Evolutionary conservation across 2,329 filamentous ascomycete genomes (phyloP).

Genomic region (Venturia nashicola): DNA sequence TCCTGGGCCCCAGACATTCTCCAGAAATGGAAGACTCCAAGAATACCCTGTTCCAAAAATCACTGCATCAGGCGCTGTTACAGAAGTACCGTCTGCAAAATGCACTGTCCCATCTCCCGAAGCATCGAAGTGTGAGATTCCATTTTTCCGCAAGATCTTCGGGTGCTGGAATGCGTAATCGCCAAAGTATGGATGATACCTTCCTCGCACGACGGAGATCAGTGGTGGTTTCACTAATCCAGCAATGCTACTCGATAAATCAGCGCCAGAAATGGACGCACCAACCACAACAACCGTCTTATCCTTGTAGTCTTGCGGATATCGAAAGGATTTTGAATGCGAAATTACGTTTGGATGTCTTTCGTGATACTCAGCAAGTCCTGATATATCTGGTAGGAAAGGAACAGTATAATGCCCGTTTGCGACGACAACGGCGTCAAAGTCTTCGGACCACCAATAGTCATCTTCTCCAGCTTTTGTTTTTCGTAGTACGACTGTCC

Average conservation of each 20-base stretch:
- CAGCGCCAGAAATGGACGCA: slow-evolving; percentile 73
- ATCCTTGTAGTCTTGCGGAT: slow-evolving; percentile 30
- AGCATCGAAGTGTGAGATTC: slow-evolving; percentile 36
- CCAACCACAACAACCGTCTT: slow-evolving; percentile 74
- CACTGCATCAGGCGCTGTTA: slow-evolving; percentile 16
- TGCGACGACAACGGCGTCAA: slow-evolving; percentile 26
- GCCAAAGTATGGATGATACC: slow-evolving; percentile 42
- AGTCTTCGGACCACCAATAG: slow-evolving; percentile 42
- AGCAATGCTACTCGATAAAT: slow-evolving; percentile 52
- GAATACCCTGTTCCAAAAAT: slow-evolving; percentile 24
- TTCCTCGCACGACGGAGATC: slow-evolving; percentile 41
- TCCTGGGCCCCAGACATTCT: slow-evolving; percentile 24
- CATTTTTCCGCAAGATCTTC: slow-evolving; percentile 33
- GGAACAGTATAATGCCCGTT: slow-evolving; percentile 23
- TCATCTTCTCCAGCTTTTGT: slow-evolving; percentile 42
- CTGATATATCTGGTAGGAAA: slow-evolving; percentile 35
- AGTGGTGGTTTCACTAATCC: slow-evolving; percentile 36
- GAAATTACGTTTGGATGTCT: slow-evolving; percentile 36
- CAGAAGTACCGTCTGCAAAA: slow-evolving; percentile 50
- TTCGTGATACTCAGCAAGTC: slow-evolving; percentile 36
- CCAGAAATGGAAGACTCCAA: slow-evolving; percentile 38
- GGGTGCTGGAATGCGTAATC: slow-evolving; percentile 49
- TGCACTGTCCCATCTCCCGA: slow-evolving; percentile 43
- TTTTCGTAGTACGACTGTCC: slow-evolving; percentile 5
- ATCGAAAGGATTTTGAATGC: slow-evolving; percentile 44